Percentiles rank a stretch among this genome's conserved stretches.
Conservation (phyloP, 768 basidiomycete species). For the Lentinus tigrinus region DNA sequence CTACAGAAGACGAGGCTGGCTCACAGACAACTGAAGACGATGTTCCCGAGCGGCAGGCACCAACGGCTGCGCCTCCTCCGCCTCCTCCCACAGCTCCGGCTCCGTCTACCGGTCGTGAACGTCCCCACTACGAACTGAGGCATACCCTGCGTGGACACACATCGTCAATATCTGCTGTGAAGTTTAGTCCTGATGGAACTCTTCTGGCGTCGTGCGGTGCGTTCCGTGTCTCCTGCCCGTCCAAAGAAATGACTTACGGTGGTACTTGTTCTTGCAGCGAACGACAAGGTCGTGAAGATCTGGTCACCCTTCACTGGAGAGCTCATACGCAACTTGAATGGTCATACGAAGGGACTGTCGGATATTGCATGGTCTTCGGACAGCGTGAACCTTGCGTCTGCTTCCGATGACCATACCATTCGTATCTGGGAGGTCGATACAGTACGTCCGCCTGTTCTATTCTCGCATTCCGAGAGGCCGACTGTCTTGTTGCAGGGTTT, state of each 20-base stretch:
- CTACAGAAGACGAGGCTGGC: constrained; percentile 59
- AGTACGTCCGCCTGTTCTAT: constrained; percentile 40
- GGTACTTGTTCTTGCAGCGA: constrained; percentile 42
- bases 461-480: background rate
- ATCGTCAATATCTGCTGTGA: constrained; percentile 82
- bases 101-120: constrained; percentile 27
- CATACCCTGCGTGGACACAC: constrained; percentile 77
- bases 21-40: constrained; percentile 88
- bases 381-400: constrained; percentile 80
- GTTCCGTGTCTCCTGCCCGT: constrained; percentile 3
- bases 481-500: constrained; percentile 47
- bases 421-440: constrained; percentile 87
- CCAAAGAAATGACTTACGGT: background rate
- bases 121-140: constrained; percentile 68
- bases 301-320: constrained; percentile 83
- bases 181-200: constrained; percentile 88
- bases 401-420: constrained; percentile 88
- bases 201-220: constrained; percentile 85
- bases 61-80: constrained; percentile 37
- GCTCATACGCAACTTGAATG: constrained; percentile 69
- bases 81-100: constrained; percentile 33
- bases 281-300: constrained; percentile 76
- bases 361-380: constrained; percentile 90
- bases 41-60: constrained; percentile 58
- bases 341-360: constrained; percentile 82